phyloP scores from a whole-genome alignment of 2,329 filamentous ascomycete genomes.

The Aspergillus sp. region DNA sequence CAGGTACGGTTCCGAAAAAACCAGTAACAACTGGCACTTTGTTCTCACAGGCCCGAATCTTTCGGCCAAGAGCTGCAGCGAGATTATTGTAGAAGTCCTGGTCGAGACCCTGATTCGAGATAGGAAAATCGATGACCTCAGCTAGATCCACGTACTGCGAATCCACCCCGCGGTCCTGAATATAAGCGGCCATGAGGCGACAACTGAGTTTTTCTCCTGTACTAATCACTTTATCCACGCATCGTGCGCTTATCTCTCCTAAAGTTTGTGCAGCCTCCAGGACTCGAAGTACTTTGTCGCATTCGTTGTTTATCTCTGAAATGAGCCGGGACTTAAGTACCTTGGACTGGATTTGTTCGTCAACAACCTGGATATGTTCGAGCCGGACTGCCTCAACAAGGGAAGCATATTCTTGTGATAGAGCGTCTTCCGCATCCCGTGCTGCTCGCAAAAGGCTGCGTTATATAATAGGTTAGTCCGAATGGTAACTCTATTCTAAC shows the following conservation, averaged over 20 bases:
- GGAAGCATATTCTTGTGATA: slow-evolving; percentile 63
- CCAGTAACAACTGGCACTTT: slow-evolving; percentile 81
- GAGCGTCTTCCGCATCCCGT: slow-evolving; percentile 50
- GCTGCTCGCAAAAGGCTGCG: slow-evolving; percentile 51
- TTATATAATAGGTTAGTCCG: neutral
- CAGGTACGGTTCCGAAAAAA: slow-evolving; percentile 92
- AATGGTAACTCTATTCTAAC: no score
- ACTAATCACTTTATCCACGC: slow-evolving; percentile 86
- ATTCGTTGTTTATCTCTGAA: slow-evolving; percentile 73
- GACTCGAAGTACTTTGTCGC: slow-evolving; percentile 75
- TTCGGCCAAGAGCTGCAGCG: slow-evolving; percentile 61
- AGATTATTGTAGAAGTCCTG: slow-evolving; percentile 70
- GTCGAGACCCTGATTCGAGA: slow-evolving; percentile 59
- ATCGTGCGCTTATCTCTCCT: slow-evolving; percentile 72
- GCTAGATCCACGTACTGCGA: slow-evolving; percentile 89
- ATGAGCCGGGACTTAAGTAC: slow-evolving; percentile 62
- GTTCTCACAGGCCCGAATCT: slow-evolving; percentile 65
- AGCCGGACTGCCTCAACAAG: slow-evolving; percentile 78
- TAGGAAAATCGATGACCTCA: slow-evolving; percentile 71
- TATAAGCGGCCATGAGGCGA: slow-evolving; percentile 80
- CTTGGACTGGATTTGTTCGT: slow-evolving; percentile 61
- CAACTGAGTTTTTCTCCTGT: slow-evolving; percentile 96
- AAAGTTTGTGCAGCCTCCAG: slow-evolving; percentile 63
- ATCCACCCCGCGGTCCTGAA: slow-evolving; percentile 78
- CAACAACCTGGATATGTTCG: slow-evolving; percentile 77